Base-by-base conservation (phyloP, 495 filamentous ascomycete species). In the Rhypophila decipiens region DNA sequence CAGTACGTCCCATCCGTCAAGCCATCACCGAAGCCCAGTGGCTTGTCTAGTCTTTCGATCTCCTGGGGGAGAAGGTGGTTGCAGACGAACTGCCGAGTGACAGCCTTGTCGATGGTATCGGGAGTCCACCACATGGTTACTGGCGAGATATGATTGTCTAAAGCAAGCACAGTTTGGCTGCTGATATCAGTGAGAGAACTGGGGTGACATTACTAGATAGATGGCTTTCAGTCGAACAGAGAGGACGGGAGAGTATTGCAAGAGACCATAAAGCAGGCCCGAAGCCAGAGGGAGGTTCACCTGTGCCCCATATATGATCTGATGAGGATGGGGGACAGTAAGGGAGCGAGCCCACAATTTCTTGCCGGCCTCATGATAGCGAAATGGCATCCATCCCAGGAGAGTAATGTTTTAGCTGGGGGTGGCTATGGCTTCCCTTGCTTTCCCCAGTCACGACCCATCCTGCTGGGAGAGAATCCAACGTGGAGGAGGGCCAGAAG, bases 1-100 rank as follows among this genome's bases (percentile, higher is more conserved):
- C 88, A 82, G 58, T 96, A 97, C 1, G 88, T 94, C 52, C 88
- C 84, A 56, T 88, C 87, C 1, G 90, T 96, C 52, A 96, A 64
- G 11, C 84, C 87, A 58, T 90, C 88, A n/a, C 88, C 90, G 67
- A 93, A 95, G 15, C 76, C 76, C 29, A 90, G 67, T 0, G 82
- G 81, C 38, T 75, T 71, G 57, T 93, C 82, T 13, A 96, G 71
- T 21, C 75, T 74, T 24, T 76, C 65, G 47, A 83, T 74, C 60
- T 84, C 79, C 12, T 82, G 74, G 11, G 80, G 76, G n/a, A 76
- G 70, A 17, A 88, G 72, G 44, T 84, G 80, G 31, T 74, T 76
- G 49, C 80, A 70, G 49, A 94, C 76, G 56, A 83, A 93, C 39
- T 82, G 74, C 34, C 76, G 71, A 27, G 78, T 84, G 49, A 95